A percentile compares a stretch with the other conserved stretches of the same genome.
Evolutionary conservation across 225 moss, liverwort and hornwort genomes (phyloP).

Genomic region (Climacium dendroides): DNA sequence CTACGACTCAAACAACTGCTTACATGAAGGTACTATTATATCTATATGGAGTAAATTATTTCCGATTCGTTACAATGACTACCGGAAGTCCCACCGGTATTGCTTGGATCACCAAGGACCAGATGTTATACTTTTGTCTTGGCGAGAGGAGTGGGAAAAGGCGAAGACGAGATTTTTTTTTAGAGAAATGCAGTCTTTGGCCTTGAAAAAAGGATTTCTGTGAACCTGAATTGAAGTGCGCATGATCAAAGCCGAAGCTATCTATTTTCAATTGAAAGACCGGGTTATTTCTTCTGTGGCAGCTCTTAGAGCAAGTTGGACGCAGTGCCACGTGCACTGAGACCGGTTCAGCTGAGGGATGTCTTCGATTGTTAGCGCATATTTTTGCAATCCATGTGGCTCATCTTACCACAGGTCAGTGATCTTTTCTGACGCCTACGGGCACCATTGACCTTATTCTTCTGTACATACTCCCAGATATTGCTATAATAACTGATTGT

Average conservation of each 20-base stretch:
- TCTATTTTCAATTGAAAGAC: not conserved
- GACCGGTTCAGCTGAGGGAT: conserved; percentile 51
- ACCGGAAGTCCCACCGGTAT: not conserved
- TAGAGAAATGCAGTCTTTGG: not conserved
- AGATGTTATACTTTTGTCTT: not conserved
- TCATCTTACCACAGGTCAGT: conserved; percentile 84
- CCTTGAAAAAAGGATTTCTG: not conserved
- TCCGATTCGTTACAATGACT: not conserved
- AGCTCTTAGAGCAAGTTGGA: conserved; percentile 69
- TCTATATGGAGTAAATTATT: not conserved
- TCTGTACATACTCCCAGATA: not conserved
- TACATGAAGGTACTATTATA: conserved; percentile 33
- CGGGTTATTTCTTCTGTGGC: not conserved
- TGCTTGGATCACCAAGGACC: not conserved
- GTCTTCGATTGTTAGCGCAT: conserved; percentile 68
- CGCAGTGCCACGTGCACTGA: conserved; percentile 21
- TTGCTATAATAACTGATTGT: not conserved
- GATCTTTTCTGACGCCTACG: not conserved
- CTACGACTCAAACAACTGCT: conserved; percentile 47
- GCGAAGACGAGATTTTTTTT: not conserved
- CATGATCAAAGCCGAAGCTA: not conserved
- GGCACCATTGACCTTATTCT: not conserved
- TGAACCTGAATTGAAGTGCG: not conserved
- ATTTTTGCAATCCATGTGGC: conserved; percentile 83
- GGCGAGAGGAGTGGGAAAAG: not conserved